Conservation (phyloP, 1,139 yeast species). For the Entelexis paramagnoliae region DNA sequence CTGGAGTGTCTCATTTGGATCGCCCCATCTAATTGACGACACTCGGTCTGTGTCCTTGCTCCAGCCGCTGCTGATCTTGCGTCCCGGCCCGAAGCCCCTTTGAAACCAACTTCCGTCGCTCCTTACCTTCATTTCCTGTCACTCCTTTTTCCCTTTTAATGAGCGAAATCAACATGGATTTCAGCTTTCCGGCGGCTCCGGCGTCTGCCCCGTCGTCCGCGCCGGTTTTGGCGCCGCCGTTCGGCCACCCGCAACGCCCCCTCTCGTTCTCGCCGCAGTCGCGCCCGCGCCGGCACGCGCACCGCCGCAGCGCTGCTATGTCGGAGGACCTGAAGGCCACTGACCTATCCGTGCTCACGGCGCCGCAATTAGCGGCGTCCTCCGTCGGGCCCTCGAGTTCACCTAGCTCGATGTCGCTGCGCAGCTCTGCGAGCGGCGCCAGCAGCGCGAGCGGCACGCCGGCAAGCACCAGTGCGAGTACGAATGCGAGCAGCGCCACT, state of each 20-base stretch:
- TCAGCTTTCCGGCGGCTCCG: conserved; percentile 21
- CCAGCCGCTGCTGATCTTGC: neutral
- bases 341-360: conserved; percentile 15
- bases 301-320: conserved; percentile 33
- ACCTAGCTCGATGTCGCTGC: conserved; percentile 3
- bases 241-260: conserved; percentile 10
- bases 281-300: conserved; percentile 24
- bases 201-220: conserved; percentile 3
- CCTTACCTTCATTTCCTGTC: conserved; percentile 2
- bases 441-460: neutral
- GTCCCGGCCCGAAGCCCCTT: conserved; percentile 4
- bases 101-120: conserved; percentile 5
- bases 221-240: neutral
- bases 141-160: conserved; percentile 3
- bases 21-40: conserved; percentile 3
- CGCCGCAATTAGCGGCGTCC: conserved; percentile 11
- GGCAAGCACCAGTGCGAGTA: neutral
- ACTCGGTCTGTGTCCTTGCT: neutral
- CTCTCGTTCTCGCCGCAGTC: conserved; percentile 19
- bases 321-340: conserved; percentile 24
- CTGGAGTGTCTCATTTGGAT: conserved; percentile 10
- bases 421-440: neutral
- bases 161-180: conserved; percentile 23
- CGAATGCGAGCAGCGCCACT: neutral
- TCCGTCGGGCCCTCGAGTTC: conserved; percentile 3